Evolutionary conservation across 176 grass and related monocot species (phyloP).

Genomic region (Avena eriantha): DNA sequence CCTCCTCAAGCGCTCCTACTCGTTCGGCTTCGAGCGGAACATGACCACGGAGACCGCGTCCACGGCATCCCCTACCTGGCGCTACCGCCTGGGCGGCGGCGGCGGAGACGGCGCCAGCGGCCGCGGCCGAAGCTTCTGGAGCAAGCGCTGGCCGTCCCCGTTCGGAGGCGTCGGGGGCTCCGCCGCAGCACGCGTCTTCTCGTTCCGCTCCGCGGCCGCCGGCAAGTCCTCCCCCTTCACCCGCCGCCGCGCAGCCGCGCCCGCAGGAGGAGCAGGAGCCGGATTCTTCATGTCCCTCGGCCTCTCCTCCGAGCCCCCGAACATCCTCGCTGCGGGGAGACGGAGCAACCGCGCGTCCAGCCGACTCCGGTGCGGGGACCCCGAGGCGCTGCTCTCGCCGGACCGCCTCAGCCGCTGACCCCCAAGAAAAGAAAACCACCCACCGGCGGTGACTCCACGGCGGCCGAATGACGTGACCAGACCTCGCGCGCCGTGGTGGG

Average conservation of each 20-base stretch:
- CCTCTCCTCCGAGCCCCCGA: slow-evolving; percentile 58
- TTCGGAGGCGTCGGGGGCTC: slow-evolving; percentile 55
- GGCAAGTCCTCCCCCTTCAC: slow-evolving; percentile 68
- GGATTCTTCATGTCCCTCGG: slow-evolving; percentile 62
- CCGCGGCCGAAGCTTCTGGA: slow-evolving; percentile 72
- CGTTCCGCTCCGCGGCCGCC: slow-evolving; percentile 63
- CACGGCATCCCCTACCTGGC: slow-evolving; percentile 71
- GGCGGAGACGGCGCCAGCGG: slow-evolving; percentile 11
- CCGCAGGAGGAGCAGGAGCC: slow-evolving; percentile 29
- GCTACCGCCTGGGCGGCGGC: slow-evolving; percentile 47
- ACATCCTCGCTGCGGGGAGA: slow-evolving; percentile 39
- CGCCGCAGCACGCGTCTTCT: slow-evolving; percentile 72
- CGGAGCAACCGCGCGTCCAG: slow-evolving; percentile 59
- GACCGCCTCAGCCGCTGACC: slow-evolving; percentile 69
- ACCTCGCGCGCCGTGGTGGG: slow-evolving; percentile 31
- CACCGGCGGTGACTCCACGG: neutral
- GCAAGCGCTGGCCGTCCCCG: slow-evolving; percentile 93
- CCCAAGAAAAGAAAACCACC: neutral
- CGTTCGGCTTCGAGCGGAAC: slow-evolving; percentile 83
- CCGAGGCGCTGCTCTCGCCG: slow-evolving; percentile 93
- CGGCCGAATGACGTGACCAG: neutral
- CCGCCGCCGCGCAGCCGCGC: slow-evolving; percentile 45
- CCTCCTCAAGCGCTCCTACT: slow-evolving; percentile 81
- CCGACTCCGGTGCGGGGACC: slow-evolving; percentile 86
- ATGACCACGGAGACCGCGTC: slow-evolving; percentile 62